Percentiles rank a stretch among this genome's conserved stretches.
Evolutionary conservation across 176 grass and related monocot species (phyloP).

Genomic region (Rhipidocladum racemiflorum): DNA sequence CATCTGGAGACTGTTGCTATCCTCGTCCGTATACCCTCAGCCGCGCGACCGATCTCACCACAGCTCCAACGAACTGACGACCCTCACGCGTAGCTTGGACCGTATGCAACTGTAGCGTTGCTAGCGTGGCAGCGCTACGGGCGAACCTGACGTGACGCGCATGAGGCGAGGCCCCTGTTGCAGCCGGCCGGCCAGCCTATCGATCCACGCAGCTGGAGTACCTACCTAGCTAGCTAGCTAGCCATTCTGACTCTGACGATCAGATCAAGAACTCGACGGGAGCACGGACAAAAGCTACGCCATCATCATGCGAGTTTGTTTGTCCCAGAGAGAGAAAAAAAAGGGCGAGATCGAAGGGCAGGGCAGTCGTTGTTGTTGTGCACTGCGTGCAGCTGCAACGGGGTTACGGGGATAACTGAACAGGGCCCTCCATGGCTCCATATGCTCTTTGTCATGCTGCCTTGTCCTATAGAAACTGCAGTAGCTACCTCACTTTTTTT

Average conservation of each 20-base stretch:
- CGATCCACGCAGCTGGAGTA: background rate
- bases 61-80: background rate
- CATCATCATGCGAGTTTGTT: background rate
- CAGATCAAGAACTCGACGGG: background rate
- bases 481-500: too few relatives aligned
- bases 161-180: background rate
- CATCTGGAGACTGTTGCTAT: slow-evolving; percentile 4
- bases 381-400: slow-evolving; percentile 14
- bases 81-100: background rate
- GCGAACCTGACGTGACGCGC: slow-evolving; percentile 24
- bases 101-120: background rate
- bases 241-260: background rate
- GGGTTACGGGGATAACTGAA: slow-evolving; percentile 29
- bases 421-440: slow-evolving; percentile 31
- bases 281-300: background rate
- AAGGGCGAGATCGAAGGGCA: background rate
- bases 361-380: background rate
- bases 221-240: background rate
- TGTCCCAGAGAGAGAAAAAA: slow-evolving; percentile 8
- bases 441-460: slow-evolving; percentile 47
- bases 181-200: background rate
- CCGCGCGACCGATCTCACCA: background rate
- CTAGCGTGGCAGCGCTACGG: background rate
- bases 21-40: background rate
- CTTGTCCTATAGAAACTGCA: slow-evolving; percentile 21